These are phyloP conservation scores for Urostyla sp. DNA, from an alignment of 73 alveolate species.

Conservation along the genomic window DNA sequence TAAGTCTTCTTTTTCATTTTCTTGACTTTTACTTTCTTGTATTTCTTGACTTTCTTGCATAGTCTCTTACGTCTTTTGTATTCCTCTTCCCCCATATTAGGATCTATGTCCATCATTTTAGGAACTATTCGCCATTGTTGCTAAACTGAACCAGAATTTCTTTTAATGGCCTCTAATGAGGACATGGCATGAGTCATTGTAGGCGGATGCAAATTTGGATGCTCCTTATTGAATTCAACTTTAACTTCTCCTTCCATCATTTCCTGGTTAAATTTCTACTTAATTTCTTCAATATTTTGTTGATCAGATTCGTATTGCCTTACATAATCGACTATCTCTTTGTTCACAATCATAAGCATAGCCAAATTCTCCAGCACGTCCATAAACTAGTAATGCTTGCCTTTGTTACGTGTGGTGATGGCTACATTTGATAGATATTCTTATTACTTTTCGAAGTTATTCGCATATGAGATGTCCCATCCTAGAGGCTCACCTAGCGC, in stretches of 20 bases:
- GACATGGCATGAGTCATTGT: too few relatives aligned
- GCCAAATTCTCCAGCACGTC: constrained; percentile 48
- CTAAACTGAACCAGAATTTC: too few relatives aligned
- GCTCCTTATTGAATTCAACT: too few relatives aligned
- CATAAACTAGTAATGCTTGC: constrained; percentile 35
- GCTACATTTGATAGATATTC: constrained; percentile 40
- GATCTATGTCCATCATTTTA: too few relatives aligned
- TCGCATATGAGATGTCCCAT: constrained; percentile 34
- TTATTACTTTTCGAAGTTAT: constrained; percentile 24
- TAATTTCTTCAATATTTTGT: too few relatives aligned
- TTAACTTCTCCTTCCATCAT: too few relatives aligned
- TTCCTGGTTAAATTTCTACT: too few relatives aligned
- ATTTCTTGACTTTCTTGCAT: constrained; percentile 38
- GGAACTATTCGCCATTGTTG: too few relatives aligned
- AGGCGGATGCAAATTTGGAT: too few relatives aligned
- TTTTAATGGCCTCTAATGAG: too few relatives aligned
- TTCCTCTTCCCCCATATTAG: too few relatives aligned
- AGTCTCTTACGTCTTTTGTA: too few relatives aligned
- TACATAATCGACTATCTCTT: neutral
- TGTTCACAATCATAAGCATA: constrained; percentile 36
- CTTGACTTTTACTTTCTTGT: neutral
- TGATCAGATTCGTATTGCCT: neutral
- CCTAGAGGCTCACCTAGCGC: constrained; percentile 46
- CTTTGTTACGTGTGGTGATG: constrained; percentile 24
- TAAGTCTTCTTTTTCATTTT: neutral